phyloP scores from a whole-genome alignment of 2,329 filamentous ascomycete species.

The Aspergillus sp. region DNA sequence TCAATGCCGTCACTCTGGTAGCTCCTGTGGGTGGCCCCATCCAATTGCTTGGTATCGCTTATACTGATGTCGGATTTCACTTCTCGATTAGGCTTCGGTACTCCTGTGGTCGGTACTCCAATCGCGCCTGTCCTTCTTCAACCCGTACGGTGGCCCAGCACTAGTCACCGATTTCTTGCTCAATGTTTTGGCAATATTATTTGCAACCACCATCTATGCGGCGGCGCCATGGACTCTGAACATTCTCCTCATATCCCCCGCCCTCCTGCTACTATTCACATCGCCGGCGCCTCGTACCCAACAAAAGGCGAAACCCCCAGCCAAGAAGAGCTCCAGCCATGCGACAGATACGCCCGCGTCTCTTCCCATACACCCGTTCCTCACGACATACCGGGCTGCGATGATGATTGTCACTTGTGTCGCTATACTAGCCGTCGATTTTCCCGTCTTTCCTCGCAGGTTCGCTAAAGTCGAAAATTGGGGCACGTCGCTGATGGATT shows the following conservation, averaged over 20 bases:
- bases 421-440: slow-evolving; percentile 95
- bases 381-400: slow-evolving; percentile 84
- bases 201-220: slow-evolving; percentile 84
- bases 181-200: slow-evolving; percentile 77
- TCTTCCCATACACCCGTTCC: slow-evolving; percentile 82
- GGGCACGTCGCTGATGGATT: slow-evolving; percentile 98
- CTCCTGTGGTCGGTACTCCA: slow-evolving; percentile 89
- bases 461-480: slow-evolving; percentile 99
- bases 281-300: slow-evolving; percentile 27
- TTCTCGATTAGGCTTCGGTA: slow-evolving; percentile 64
- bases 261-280: slow-evolving; percentile 59
- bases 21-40: slow-evolving; percentile 65
- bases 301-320: slow-evolving; percentile 37
- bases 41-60: not conserved
- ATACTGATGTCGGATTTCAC: not conserved
- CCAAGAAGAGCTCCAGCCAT: slow-evolving; percentile 20
- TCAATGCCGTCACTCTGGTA: slow-evolving; percentile 81
- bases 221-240: slow-evolving; percentile 71
- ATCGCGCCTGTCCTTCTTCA: slow-evolving; percentile 79
- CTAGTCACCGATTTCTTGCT: slow-evolving; percentile 81
- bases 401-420: slow-evolving; percentile 91
- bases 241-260: slow-evolving; percentile 70
- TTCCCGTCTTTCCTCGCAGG: slow-evolving; percentile 84
- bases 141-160: slow-evolving; percentile 66
- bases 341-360: slow-evolving; percentile 40